Conservation (phyloP, 768 basidiomycete genomes). For the Pilatotrama ljubarskyi region DNA sequence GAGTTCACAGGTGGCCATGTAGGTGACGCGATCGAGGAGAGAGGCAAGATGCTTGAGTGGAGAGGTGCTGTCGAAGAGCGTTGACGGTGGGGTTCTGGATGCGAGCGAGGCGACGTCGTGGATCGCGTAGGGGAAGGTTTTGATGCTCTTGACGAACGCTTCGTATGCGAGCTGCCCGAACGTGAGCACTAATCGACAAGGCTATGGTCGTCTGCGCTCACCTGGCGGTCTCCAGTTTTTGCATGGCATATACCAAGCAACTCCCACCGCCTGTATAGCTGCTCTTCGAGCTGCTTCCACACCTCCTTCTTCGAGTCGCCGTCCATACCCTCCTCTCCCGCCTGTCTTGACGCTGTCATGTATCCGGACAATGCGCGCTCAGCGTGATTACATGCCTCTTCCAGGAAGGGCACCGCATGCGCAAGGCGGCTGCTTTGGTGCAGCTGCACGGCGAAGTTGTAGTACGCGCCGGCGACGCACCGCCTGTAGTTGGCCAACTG, state of each 20-base stretch:
- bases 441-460: constrained; percentile 67
- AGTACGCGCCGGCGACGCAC: constrained; percentile 70
- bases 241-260: constrained; percentile 75
- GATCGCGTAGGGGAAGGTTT: constrained; percentile 50
- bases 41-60: constrained; percentile 54
- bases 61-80: constrained; percentile 43
- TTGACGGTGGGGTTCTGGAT: constrained; percentile 29
- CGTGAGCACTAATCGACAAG: not conserved
- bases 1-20: constrained; percentile 67
- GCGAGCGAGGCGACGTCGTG: constrained; percentile 40
- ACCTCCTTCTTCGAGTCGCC: constrained; percentile 37
- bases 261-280: constrained; percentile 76
- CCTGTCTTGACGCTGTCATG: not conserved
- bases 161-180: constrained; percentile 56
- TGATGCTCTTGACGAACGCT: constrained; percentile 52
- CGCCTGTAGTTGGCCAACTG: constrained; percentile 55
- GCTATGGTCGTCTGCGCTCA: constrained; percentile 32
- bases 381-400: constrained; percentile 59
- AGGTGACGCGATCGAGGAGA: constrained; percentile 67
- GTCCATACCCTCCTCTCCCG: constrained; percentile 5
- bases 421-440: constrained; percentile 66
- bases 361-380: constrained; percentile 36
- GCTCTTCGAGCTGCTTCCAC: constrained; percentile 63
- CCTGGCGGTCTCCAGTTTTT: constrained; percentile 78
- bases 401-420: constrained; percentile 66